Evolutionary conservation across 164 flowering plant genomes (phyloP), one percentile per base, ranked within the genome.

Genomic region (Paratinospora sagittata): DNA sequence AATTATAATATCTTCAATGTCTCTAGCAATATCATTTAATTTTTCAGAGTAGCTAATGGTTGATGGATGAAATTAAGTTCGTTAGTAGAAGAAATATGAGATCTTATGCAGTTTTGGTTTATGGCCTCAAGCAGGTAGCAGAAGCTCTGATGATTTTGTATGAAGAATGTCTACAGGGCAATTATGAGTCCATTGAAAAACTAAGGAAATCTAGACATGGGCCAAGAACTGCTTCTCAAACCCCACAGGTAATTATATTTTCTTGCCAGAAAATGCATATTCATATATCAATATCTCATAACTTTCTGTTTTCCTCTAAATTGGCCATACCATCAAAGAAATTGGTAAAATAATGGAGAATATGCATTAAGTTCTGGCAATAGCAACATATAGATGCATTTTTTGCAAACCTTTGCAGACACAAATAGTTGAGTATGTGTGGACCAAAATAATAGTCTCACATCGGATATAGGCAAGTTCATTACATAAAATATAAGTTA

Each of bases 81-180:
- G 3, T n/a, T 55, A 19, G 16, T 45, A 13, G 37, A 67, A 47
- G 55, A 10, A 34, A 21, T 36, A 27, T 23, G 45, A 6, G 45
- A 60, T 17, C 4, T 6, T 10, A 41, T 62, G 43, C 30, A 11
- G 8, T 33, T 68, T 17, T 68, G 24, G 62, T 47, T 66, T 19
- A 73, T 62, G 49, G 21, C 26, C 34, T n/a, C 21, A 65, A 67
- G 72, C 77, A 87, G 93, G 84, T 91, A 47, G 92, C 97, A n/a
- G 90, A 88, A 52, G 80, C 77, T 68, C 66, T 91, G 66, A 85
- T 89, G 87, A 71, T 80, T 27, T 76, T 91, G 87, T 87, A 87
- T 78, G 93, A 89, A 69, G 97, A 89, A 62, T 84, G 88, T 72
- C 74, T 85, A 78, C 84, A 85, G 71, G 84, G 90, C 23, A 79